Evolutionary conservation across 306 rosid genomes (phyloP), one percentile per base, ranked within the genome.

Genomic region (Vicia sativa): DNA sequence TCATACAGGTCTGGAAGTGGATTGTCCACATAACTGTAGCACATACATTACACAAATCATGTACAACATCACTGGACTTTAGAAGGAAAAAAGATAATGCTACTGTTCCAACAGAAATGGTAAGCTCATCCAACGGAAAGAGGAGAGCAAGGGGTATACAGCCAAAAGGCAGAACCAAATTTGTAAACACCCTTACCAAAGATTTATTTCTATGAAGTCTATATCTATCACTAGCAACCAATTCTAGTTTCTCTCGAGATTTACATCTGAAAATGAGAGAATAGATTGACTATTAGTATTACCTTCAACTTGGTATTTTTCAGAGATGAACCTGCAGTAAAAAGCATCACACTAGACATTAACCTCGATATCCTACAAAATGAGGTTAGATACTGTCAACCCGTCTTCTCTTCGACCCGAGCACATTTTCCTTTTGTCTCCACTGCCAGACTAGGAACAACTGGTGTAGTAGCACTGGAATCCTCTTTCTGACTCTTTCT

Each of bases 11-110:
- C 13, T 38, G 68, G 15, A 35, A 28, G 12, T 59, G 14, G 19
- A 31, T 7, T 14, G 9, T 10, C 60, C 25, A 62, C 66, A 70
- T 15, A 48, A 62, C 54, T 34, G 68, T 43, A 53, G 15, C 73
- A 60, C 42, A 65, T 10, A 65, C 31, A 18, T 34, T 39, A 3
- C 3, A 31, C 5, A 50, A 21, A 12, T 23, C 7, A 29, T 71
- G 65, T 81, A 73, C 81, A 77, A 11, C 45, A 73, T 61, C 67
- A 74, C 26, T 26, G 29, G 55, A 71, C 25, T 56, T 8, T 9
- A 42, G 34, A 59, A 44, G 9, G 23, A 49, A 5, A 49, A 39
- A 55, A 25, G 19, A 63, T 52, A 53, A 53, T 62, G 65, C 18
- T 25, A 46, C 43, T 28, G 57, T 49, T 60, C 66, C 69, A 54